These are phyloP conservation scores for Calonectria pseudoturangicola DNA, from an alignment of 2,329 filamentous ascomycete species.

Conservation along the genomic window DNA sequence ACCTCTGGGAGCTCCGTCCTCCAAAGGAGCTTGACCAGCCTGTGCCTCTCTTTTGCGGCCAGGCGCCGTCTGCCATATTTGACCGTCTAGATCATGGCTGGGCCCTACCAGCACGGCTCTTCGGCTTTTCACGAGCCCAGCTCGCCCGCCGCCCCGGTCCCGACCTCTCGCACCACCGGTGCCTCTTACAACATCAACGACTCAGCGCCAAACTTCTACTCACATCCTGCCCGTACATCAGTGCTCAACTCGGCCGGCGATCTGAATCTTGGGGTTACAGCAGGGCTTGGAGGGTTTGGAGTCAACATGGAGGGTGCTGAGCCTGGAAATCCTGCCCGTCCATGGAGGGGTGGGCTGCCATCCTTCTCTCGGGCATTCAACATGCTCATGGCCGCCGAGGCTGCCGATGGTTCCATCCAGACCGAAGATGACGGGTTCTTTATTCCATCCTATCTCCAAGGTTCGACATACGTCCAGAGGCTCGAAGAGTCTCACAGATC, in stretches of 20 bases:
- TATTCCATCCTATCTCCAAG: constrained; percentile 87
- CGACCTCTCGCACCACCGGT: constrained; percentile 44
- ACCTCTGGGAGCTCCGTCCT: constrained; percentile 38
- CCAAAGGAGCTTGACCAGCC: constrained; percentile 39
- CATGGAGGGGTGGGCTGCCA: constrained; percentile 60
- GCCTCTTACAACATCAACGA: constrained; percentile 42
- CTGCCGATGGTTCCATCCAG: constrained; percentile 52
- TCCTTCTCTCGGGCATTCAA: constrained; percentile 73
- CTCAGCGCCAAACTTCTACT: constrained; percentile 51
- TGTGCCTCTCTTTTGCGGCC: constrained; percentile 31
- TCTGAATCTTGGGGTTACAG: constrained; percentile 47
- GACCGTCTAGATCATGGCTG: constrained; percentile 47
- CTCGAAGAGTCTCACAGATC: constrained; percentile 82
- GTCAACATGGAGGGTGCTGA: constrained; percentile 60
- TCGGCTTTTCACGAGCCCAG: constrained; percentile 48
- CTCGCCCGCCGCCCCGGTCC: constrained; percentile 46
- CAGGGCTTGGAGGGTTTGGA: constrained; percentile 30
- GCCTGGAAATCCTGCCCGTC: constrained; percentile 53
- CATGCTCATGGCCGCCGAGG: constrained; percentile 64
- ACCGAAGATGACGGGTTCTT: constrained; percentile 76
- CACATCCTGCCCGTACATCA: constrained; percentile 59
- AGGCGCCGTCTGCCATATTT: constrained; percentile 18
- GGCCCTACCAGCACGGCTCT: constrained; percentile 51
- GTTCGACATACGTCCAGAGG: constrained; percentile 85
- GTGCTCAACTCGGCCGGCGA: constrained; percentile 71